These are phyloP conservation scores for Prosopis cineraria DNA, from an alignment of 306 rosid genomes.

Conservation along the genomic window DNA sequence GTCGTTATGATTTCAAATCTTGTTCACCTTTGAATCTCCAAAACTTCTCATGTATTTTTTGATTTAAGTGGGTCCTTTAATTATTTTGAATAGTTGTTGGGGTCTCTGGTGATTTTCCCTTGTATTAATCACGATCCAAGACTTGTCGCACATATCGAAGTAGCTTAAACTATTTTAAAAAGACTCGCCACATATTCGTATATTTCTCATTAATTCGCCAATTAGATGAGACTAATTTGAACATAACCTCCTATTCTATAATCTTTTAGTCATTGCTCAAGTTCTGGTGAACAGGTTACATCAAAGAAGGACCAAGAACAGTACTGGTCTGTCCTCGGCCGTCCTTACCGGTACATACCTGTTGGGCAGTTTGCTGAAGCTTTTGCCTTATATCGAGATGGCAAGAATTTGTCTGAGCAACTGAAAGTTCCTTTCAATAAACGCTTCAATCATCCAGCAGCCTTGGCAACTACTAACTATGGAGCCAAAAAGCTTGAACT, in stretches of 20 bases:
- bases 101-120: too few species aligned
- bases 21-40: too few species aligned
- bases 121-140: too few species aligned
- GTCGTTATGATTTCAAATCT: too few species aligned
- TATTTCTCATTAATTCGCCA: too few species aligned
- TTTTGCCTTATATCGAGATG: conserved; percentile 66
- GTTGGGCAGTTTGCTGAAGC: conserved; percentile 81
- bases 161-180: too few species aligned
- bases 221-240: too few species aligned
- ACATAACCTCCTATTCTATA: conserved; percentile 22
- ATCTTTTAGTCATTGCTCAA: conserved; percentile 35
- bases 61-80: too few species aligned
- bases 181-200: too few species aligned
- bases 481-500: conserved; percentile 70
- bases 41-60: too few species aligned
- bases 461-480: conserved; percentile 76
- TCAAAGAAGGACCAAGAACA: conserved; percentile 99
- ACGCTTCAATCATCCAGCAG: conserved; percentile 90
- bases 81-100: too few species aligned
- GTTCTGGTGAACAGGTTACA: conserved; percentile 64
- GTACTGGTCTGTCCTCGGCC: conserved; percentile 78
- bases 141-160: too few species aligned
- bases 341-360: conserved; percentile 80
- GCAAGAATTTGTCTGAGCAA: conserved; percentile 71
- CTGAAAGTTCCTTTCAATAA: conserved; percentile 73